Percentiles rank a stretch among this genome's conserved stretches.
These are phyloP conservation scores for Zopfia rhizophila DNA, from an alignment of 2,329 filamentous ascomycete species.

Conservation along the genomic window DNA sequence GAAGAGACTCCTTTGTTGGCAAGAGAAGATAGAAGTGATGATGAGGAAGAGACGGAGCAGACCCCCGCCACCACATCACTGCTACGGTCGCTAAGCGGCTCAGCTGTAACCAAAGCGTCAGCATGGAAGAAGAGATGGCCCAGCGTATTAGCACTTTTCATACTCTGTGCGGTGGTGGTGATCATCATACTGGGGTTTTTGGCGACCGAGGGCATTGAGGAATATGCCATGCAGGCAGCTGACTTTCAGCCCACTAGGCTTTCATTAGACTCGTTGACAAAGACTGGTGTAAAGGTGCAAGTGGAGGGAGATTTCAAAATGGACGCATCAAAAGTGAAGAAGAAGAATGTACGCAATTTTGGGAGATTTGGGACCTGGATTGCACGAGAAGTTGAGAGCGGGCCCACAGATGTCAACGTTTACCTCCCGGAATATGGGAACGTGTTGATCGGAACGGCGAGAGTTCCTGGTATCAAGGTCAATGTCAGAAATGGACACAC, in stretches of 20 bases:
- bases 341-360: conserved; percentile 76
- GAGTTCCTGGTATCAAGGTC: conserved; percentile 78
- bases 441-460: conserved; percentile 79
- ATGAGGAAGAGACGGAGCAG: conserved; percentile 30
- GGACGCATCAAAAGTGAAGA: conserved; percentile 79
- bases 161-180: conserved; percentile 72
- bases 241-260: conserved; percentile 85
- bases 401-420: conserved; percentile 76
- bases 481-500: conserved; percentile 80
- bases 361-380: conserved; percentile 84
- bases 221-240: conserved; percentile 85
- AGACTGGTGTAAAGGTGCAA: conserved; percentile 79
- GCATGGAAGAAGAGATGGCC: conserved; percentile 72
- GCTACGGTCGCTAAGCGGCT: conserved; percentile 45
- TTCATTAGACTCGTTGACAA: conserved; percentile 85
- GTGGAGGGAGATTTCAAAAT: conserved; percentile 85
- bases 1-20: conserved; percentile 55
- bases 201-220: conserved; percentile 79
- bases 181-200: conserved; percentile 86
- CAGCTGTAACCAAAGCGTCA: conserved; percentile 34
- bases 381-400: conserved; percentile 78
- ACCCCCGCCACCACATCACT: conserved; percentile 50
- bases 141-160: conserved; percentile 76
- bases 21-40: conserved; percentile 35
- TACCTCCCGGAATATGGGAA: conserved; percentile 86